phyloP scores from a whole-genome alignment of 371 early-diverging fungal genomes.

The Apophysomyces variabilis region DNA sequence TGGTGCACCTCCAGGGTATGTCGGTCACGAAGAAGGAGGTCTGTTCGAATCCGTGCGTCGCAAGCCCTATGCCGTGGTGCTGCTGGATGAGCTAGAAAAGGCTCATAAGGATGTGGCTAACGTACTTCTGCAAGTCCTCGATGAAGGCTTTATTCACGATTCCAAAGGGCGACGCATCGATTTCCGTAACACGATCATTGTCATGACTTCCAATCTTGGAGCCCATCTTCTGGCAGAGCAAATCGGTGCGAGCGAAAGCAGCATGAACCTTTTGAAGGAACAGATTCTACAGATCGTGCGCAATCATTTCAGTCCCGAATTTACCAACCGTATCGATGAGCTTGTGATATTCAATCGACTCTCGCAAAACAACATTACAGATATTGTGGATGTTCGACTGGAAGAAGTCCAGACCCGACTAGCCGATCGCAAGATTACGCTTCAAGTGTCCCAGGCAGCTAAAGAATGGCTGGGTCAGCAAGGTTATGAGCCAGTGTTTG shows the following conservation, averaged over 20 bases:
- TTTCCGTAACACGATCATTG: constrained; percentile 92
- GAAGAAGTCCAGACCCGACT: constrained; percentile 76
- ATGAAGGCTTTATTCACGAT: constrained; percentile 92
- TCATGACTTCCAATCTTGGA: constrained; percentile 90
- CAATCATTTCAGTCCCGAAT: constrained; percentile 87
- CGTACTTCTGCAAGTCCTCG: constrained; percentile 83
- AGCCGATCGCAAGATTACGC: constrained; percentile 70
- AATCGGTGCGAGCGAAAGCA: constrained; percentile 24
- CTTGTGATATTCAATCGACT: constrained; percentile 86
- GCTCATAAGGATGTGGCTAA: constrained; percentile 86
- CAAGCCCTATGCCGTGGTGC: constrained; percentile 87
- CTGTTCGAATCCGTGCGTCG: constrained; percentile 90
- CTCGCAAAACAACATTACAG: constrained; percentile 66
- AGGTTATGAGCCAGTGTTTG: constrained; percentile 88
- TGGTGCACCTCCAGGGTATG: constrained; percentile 91
- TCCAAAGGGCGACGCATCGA: constrained; percentile 84
- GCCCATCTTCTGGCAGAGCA: constrained; percentile 58
- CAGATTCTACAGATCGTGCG: constrained; percentile 73
- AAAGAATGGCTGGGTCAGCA: constrained; percentile 79
- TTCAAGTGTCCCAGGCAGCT: constrained; percentile 69
- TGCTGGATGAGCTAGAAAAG: constrained; percentile 95
- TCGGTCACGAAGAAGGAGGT: constrained; percentile 87
- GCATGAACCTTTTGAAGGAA: constrained; percentile 56
- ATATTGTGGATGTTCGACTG: constrained; percentile 87
- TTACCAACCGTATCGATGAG: constrained; percentile 92